Percentiles rank a stretch among this genome's conserved stretches.
Evolutionary conservation across 345 rosid genomes (phyloP).

Genomic region (Lepidium didymum): DNA sequence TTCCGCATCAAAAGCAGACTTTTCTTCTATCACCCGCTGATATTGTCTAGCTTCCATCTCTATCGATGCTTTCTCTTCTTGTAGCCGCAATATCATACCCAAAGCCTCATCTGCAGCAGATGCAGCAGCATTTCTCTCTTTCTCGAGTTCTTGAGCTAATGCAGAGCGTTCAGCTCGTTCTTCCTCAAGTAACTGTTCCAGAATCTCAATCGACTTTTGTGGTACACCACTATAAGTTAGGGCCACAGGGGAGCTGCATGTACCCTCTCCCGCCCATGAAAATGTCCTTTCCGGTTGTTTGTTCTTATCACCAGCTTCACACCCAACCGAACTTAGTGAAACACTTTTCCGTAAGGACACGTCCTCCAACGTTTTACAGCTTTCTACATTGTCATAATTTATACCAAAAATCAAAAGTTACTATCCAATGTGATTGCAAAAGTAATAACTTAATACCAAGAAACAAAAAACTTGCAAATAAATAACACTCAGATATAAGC

Average conservation of each 20-base stretch:
- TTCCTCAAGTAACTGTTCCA: constrained; percentile 42
- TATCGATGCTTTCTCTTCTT: constrained; percentile 57
- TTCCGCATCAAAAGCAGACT: constrained; percentile 65
- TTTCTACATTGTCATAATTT: background rate
- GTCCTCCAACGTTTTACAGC: background rate
- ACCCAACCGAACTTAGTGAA: constrained; percentile 11
- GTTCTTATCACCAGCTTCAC: constrained; percentile 17
- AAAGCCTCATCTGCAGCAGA: constrained; percentile 71
- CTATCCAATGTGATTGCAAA: background rate
- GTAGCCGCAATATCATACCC: constrained; percentile 59
- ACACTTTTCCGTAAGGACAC: constrained; percentile 11
- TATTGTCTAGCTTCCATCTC: constrained; percentile 71
- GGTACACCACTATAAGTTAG: constrained; percentile 22
- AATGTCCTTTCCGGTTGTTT: constrained; percentile 20
- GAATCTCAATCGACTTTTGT: constrained; percentile 21
- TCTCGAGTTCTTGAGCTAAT: constrained; percentile 58
- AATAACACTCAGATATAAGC: constrained; percentile 1
- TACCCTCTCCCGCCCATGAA: constrained; percentile 22
- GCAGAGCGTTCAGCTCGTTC: constrained; percentile 38
- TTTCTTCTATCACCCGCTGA: constrained; percentile 73
- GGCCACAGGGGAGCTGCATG: constrained; percentile 20
- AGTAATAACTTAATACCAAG: background rate
- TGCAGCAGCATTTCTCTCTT: constrained; percentile 72
- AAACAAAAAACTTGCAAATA: background rate
- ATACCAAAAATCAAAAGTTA: background rate